Evolutionary conservation across 2,329 filamentous ascomycete species (phyloP).

Genomic region (Septoria petroselini): DNA sequence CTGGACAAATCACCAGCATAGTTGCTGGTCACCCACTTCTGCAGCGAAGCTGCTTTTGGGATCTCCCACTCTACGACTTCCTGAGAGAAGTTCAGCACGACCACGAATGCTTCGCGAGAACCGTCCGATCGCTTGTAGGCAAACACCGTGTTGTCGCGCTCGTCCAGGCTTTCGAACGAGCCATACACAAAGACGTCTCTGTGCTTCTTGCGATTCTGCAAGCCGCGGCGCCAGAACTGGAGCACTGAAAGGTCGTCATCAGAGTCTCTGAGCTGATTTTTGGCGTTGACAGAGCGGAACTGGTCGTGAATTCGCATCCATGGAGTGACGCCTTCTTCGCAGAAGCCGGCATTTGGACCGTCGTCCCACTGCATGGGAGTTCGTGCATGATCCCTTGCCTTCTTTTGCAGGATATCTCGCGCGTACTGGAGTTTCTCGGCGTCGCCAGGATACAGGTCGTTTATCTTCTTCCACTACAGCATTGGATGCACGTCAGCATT

Average conservation of each 20-base stretch:
- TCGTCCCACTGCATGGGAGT: slow-evolving; percentile 66
- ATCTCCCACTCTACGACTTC: slow-evolving; percentile 36
- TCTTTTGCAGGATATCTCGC: slow-evolving; percentile 21
- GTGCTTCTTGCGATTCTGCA: slow-evolving; percentile 55
- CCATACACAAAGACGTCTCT: slow-evolving; percentile 62
- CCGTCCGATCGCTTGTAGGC: slow-evolving; percentile 36
- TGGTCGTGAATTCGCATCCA: slow-evolving; percentile 62
- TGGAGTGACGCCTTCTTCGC: slow-evolving; percentile 48
- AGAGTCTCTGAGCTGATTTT: slow-evolving; percentile 46
- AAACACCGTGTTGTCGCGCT: slow-evolving; percentile 58
- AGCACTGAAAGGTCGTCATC: slow-evolving; percentile 49
- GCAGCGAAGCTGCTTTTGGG: slow-evolving; percentile 33
- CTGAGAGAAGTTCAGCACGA: slow-evolving; percentile 39
- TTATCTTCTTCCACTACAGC: slow-evolving; percentile 45
- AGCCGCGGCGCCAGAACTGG: slow-evolving; percentile 59
- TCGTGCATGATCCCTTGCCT: slow-evolving; percentile 50
- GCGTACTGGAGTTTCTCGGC: slow-evolving; percentile 21
- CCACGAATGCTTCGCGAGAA: slow-evolving; percentile 34
- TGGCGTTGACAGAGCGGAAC: slow-evolving; percentile 56
- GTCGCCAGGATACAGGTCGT: slow-evolving; percentile 38
- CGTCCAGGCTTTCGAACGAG: slow-evolving; percentile 53
- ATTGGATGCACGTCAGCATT: not conserved
- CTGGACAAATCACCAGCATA: slow-evolving; percentile 32
- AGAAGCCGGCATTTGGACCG: slow-evolving; percentile 60
- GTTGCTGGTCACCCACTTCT: slow-evolving; percentile 39